Percentiles rank a stretch among this genome's conserved stretches.
phyloP scores from a whole-genome alignment of 2,329 filamentous ascomycete genomes.

The Monilinia fructicola region DNA sequence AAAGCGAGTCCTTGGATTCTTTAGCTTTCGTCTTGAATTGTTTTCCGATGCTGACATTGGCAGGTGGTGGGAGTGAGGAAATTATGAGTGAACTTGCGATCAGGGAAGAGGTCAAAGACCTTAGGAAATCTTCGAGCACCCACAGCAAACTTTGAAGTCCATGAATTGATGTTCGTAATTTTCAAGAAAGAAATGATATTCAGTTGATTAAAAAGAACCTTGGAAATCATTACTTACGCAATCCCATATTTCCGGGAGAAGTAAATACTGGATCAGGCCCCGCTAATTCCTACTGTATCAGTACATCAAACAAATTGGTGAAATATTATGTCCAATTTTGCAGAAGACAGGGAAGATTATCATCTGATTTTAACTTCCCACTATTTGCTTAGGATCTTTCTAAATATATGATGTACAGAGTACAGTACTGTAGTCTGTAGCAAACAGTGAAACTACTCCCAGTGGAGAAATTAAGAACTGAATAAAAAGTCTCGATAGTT shows the following conservation, averaged over 20 bases:
- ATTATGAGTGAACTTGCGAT: conserved; percentile 40
- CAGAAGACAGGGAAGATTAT: background rate
- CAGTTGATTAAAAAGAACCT: background rate
- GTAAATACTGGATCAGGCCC: background rate
- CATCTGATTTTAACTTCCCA: background rate
- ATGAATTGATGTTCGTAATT: background rate
- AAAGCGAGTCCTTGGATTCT: background rate
- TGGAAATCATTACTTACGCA: too few relatives aligned
- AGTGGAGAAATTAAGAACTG: background rate
- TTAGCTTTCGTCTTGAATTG: background rate
- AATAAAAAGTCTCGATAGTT: background rate
- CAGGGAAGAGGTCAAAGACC: conserved; percentile 39
- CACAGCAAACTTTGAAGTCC: conserved; percentile 31
- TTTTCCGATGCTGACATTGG: conserved; percentile 17
- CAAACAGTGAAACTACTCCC: background rate
- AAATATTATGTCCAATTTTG: background rate
- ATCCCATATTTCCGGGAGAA: background rate
- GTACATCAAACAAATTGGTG: background rate
- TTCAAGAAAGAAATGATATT: background rate
- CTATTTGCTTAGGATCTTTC: background rate
- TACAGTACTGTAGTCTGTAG: too few relatives aligned
- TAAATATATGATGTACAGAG: background rate
- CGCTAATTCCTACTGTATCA: too few relatives aligned
- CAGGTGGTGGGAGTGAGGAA: conserved; percentile 41
- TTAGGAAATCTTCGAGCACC: conserved; percentile 31